Conservation (phyloP, 2,329 filamentous ascomycete genomes). For the Verticillium isaacii region DNA sequence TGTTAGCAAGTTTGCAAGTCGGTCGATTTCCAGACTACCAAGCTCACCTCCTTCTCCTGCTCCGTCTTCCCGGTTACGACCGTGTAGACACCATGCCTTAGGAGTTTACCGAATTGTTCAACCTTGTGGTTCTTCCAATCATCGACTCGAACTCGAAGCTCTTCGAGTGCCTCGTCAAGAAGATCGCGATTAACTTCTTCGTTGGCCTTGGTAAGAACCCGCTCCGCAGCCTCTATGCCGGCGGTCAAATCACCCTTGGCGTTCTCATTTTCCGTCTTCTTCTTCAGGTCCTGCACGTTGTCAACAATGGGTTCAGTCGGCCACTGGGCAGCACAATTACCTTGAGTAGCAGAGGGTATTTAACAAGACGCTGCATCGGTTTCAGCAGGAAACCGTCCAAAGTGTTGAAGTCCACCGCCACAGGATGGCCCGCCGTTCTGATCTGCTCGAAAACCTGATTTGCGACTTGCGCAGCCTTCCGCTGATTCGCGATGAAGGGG, state of each 20-base stretch:
- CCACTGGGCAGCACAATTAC: conserved; percentile 35
- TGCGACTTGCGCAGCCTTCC: conserved; percentile 81
- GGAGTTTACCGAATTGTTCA: conserved; percentile 83
- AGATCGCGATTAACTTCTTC: conserved; percentile 87
- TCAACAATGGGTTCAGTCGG: conserved; percentile 15
- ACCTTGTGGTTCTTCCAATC: conserved; percentile 96
- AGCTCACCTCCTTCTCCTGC: conserved; percentile 77
- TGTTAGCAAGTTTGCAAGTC: background rate
- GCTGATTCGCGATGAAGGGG: conserved; percentile 95
- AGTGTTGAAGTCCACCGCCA: conserved; percentile 82
- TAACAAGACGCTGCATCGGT: conserved; percentile 91
- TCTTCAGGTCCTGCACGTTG: conserved; percentile 65
- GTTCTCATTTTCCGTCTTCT: conserved; percentile 73
- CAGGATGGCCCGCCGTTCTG: conserved; percentile 65
- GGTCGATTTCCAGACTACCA: no score
- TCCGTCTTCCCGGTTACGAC: conserved; percentile 88
- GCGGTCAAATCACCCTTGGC: conserved; percentile 66
- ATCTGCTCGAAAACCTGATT: conserved; percentile 86
- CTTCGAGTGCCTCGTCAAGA: conserved; percentile 75
- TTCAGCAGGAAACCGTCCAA: conserved; percentile 92
- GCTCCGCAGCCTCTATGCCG: conserved; percentile 78
- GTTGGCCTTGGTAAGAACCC: conserved; percentile 80
- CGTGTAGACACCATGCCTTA: conserved; percentile 85
- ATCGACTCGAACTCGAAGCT: conserved; percentile 78
- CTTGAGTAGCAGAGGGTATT: conserved; percentile 87